These are phyloP conservation scores for Aaosphaeria pasadenensis DNA, from an alignment of 2,329 filamentous ascomycete genomes.

Conservation along the genomic window DNA sequence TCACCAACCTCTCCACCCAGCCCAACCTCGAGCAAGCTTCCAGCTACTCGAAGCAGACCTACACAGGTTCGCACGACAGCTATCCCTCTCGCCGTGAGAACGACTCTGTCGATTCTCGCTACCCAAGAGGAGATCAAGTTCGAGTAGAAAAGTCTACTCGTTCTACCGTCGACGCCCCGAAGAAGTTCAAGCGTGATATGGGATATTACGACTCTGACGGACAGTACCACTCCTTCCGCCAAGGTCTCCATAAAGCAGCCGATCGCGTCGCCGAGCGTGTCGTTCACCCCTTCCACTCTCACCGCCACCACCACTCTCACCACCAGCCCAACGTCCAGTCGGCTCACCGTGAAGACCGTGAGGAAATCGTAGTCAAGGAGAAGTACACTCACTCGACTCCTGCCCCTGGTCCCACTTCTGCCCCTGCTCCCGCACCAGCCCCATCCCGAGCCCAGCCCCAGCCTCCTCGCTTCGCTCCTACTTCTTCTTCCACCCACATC, in stretches of 20 bases:
- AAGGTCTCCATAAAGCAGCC: conserved; percentile 64
- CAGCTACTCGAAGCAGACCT: conserved; percentile 36
- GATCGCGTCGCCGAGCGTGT: conserved; percentile 64
- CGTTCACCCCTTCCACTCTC: conserved; percentile 60
- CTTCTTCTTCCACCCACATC: conserved; percentile 37
- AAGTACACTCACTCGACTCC: conserved; percentile 30
- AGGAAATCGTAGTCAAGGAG: conserved; percentile 51
- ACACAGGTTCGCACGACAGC: conserved; percentile 40
- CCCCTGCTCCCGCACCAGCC: conserved; percentile 13
- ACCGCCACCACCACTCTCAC: conserved; percentile 48
- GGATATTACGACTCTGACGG: conserved; percentile 79
- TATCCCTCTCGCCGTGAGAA: conserved; percentile 33
- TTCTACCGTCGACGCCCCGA: conserved; percentile 52
- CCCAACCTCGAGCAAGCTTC: conserved; percentile 39
- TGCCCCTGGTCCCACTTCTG: conserved; percentile 25
- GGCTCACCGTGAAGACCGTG: conserved; percentile 25
- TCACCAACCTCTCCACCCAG: conserved; percentile 34
- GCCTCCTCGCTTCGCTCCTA: conserved; percentile 25
- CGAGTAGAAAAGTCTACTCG: conserved; percentile 49
- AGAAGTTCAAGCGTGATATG: conserved; percentile 60
- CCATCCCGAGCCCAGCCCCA: background rate
- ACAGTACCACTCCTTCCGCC: conserved; percentile 72
- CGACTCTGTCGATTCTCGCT: conserved; percentile 36
- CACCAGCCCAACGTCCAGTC: conserved; percentile 33
- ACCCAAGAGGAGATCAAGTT: conserved; percentile 43